Base-by-base conservation (phyloP, 192 early-diverging fungal genomes). In the Coemansia sp. region DNA sequence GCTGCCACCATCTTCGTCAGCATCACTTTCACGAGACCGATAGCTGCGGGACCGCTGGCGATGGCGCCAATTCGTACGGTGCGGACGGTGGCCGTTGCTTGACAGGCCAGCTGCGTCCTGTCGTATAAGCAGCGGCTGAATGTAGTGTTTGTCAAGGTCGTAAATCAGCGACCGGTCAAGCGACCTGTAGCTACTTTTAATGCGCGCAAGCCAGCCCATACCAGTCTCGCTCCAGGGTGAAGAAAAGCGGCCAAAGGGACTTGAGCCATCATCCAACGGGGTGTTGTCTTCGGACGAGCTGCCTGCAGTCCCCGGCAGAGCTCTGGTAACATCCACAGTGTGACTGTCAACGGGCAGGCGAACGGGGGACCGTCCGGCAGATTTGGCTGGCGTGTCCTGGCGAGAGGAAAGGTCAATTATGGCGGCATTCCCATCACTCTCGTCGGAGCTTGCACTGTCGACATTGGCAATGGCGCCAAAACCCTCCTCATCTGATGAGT, bases 401-500 rank as follows among this genome's bases (percentile, higher is more conserved):
- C 51, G 36, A 33, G 61, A 53, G 17, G 55, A 55, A 17, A 74
- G 67, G 21, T 74, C 66, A 20, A 74, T 74, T 27, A 74, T 52
- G 2, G 61, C 24, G 30, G 51, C 22, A 42, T 53, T 57, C 29
- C 11, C 52, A 52, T 63, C 62, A 30, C 46, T 63, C 5, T 32
- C 31, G 19, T 36, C 53, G 50, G 50, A 54, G 31, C 31, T 54
- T 21, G 58, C 66, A 19, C 55, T 31, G 3, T 36, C 56, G 20
- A 57, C 22, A 51, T 56, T 63, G 36, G 11, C 57, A 54, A 6
- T 54, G 19, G 52, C 57, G 56, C 21, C 60, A 25, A 17, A 59
- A 24, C 68, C 76, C 25, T 82, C 80, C 14, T 82, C 80, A 14
- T 82, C 80, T 0, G 75, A 77, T 5, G 75, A 82, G 56, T 82